Conservation (phyloP, 805 yeast species). For the Torulaspora quercuum region DNA sequence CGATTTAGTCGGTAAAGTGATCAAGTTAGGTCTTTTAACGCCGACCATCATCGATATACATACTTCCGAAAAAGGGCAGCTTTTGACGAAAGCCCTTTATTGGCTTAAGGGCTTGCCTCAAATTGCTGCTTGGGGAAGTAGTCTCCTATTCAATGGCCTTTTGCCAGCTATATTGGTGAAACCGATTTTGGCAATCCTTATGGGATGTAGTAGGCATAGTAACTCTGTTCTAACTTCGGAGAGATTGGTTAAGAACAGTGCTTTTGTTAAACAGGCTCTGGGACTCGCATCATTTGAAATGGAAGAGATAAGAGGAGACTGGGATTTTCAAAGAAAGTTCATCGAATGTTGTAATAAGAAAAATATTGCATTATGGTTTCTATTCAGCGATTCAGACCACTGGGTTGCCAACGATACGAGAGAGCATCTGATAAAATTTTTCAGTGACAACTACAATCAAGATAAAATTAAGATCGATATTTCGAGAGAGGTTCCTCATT, state of each 20-base stretch:
- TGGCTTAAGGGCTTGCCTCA: constrained; percentile 32
- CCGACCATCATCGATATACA: constrained; percentile 69
- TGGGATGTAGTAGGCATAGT: constrained; percentile 27
- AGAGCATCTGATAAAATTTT: constrained; percentile 39
- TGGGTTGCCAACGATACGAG: constrained; percentile 61
- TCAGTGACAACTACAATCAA: constrained; percentile 28
- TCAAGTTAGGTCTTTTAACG: constrained; percentile 57
- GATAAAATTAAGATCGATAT: constrained; percentile 33
- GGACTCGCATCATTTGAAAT: constrained; percentile 60
- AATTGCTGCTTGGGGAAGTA: constrained; percentile 31
- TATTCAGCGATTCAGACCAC: constrained; percentile 57
- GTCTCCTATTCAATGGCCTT: constrained; percentile 23
- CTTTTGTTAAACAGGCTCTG: constrained; percentile 52
- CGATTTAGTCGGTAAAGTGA: constrained; percentile 30
- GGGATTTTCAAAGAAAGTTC: constrained; percentile 49
- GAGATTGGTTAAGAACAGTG: constrained; percentile 41
- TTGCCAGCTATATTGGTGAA: constrained; percentile 31
- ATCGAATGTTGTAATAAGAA: constrained; percentile 33
- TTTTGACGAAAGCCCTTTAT: constrained; percentile 30
- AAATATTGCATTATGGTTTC: constrained; percentile 46
- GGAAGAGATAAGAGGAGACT: constrained; percentile 47
- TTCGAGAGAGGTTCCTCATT: constrained; percentile 46
- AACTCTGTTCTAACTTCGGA: constrained; percentile 44
- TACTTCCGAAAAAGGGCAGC: constrained; percentile 40
- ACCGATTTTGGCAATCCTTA: constrained; percentile 28